phyloP scores from a whole-genome alignment of 2,329 filamentous ascomycete species.

The Elsinoe perseae region DNA sequence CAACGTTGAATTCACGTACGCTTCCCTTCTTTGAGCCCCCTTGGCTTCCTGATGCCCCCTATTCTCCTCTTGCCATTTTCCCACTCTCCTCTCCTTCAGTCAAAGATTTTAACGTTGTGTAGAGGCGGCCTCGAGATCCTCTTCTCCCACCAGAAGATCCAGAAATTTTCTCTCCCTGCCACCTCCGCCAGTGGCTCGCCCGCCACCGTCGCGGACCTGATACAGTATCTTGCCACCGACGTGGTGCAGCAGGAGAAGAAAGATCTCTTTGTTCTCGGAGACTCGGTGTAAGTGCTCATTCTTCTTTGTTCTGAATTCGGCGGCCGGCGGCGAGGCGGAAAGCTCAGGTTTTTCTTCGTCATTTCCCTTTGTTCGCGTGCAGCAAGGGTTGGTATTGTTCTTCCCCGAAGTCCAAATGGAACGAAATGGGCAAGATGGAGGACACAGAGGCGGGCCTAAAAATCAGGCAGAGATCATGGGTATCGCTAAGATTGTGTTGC shows the following conservation, averaged over 20 bases:
- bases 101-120: not conserved
- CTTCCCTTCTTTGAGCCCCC: constrained; percentile 19
- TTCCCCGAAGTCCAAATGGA: not conserved
- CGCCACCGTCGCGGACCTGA: constrained; percentile 65
- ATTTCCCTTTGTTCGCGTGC: not conserved
- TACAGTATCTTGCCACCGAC: constrained; percentile 69
- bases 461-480: not conserved
- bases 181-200: constrained; percentile 52
- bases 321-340: no score
- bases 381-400: not conserved
- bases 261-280: constrained; percentile 83
- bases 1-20: constrained; percentile 64
- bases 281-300: constrained; percentile 63
- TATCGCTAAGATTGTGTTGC: not conserved
- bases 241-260: constrained; percentile 78
- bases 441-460: constrained; percentile 15
- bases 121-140: constrained; percentile 90
- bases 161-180: constrained; percentile 60
- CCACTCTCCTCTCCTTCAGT: constrained; percentile 29
- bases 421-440: not conserved
- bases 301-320: not conserved
- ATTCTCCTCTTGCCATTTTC: constrained; percentile 15
- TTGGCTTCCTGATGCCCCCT: constrained; percentile 18
- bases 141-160: constrained; percentile 73
- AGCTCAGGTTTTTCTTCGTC: no score